Evolutionary conservation across 768 basidiomycete genomes (phyloP).

Genomic region (Lactarius sanguifluus): DNA sequence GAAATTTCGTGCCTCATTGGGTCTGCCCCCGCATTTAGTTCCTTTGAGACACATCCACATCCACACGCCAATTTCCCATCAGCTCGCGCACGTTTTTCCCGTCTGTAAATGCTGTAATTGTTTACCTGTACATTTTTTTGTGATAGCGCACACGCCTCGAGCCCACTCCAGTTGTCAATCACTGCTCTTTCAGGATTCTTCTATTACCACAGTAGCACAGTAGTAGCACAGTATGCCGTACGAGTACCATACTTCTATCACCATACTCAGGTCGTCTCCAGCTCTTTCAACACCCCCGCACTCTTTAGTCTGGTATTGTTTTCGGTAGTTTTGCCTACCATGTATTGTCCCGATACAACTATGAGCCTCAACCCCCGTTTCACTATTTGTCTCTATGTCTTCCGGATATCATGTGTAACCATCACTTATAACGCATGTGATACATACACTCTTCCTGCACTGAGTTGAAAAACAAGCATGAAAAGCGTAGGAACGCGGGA

Average conservation of each 20-base stretch:
- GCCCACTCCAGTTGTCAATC: constrained; percentile 11
- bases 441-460: too few relatives aligned
- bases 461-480: too few relatives aligned
- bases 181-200: constrained; percentile 15
- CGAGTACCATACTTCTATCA: constrained; percentile 5
- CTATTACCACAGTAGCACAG: constrained; percentile 23
- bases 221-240: constrained; percentile 12
- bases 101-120: constrained; percentile 21
- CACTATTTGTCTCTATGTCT: background rate
- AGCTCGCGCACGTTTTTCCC: constrained; percentile 6
- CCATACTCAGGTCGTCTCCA: constrained; percentile 8
- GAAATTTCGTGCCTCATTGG: constrained; percentile 6
- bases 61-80: constrained; percentile 11
- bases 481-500: too few relatives aligned
- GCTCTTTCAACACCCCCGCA: constrained; percentile 2
- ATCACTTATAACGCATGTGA: too few relatives aligned
- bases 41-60: constrained; percentile 6
- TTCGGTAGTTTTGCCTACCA: background rate
- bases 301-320: constrained; percentile 3
- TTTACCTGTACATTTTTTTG: constrained; percentile 18
- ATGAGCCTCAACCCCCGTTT: background rate
- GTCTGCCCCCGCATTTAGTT: constrained; percentile 8
- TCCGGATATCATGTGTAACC: too few relatives aligned
- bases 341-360: constrained; percentile 19
- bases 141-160: constrained; percentile 4